A percentile compares a stretch with the other conserved stretches of the same genome.
Evolutionary conservation across 768 basidiomycete genomes (phyloP).

Genomic region (Mycena belliarum): DNA sequence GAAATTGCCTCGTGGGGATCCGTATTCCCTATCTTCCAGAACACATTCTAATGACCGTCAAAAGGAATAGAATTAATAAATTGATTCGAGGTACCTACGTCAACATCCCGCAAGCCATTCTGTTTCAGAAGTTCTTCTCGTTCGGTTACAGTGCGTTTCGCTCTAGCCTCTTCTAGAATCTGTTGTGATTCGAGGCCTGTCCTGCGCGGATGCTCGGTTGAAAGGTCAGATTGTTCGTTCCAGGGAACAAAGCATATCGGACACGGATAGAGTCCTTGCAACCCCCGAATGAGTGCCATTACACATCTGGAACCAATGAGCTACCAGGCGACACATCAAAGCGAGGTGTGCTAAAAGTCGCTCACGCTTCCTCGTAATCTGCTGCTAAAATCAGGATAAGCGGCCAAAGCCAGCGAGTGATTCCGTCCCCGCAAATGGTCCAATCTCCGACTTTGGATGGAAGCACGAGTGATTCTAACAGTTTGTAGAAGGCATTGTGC

Average conservation of each 20-base stretch:
- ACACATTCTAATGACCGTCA: no score
- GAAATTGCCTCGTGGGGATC: no score
- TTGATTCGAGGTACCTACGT: no score
- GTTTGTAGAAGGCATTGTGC: slow-evolving; percentile 34
- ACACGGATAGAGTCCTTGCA: slow-evolving; percentile 33
- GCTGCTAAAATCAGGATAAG: slow-evolving; percentile 39
- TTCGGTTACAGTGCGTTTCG: not conserved
- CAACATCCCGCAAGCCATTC: slow-evolving; percentile 23
- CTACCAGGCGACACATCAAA: not conserved
- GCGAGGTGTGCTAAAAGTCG: no score
- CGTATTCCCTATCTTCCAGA: no score
- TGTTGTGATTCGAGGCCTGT: slow-evolving; percentile 18
- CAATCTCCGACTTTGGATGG: slow-evolving; percentile 25
- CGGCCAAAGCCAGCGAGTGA: slow-evolving; percentile 33
- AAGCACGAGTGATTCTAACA: slow-evolving; percentile 29
- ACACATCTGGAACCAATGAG: slow-evolving; percentile 29
- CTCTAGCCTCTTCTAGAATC: slow-evolving; percentile 17
- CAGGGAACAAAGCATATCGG: slow-evolving; percentile 38
- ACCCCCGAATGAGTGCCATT: slow-evolving; percentile 39
- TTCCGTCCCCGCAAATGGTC: slow-evolving; percentile 29
- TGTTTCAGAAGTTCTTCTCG: slow-evolving; percentile 24
- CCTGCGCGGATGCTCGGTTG: slow-evolving; percentile 6
- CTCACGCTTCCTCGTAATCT: slow-evolving; percentile 50
- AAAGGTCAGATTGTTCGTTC: slow-evolving; percentile 26
- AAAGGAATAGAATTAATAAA: slow-evolving; percentile 23